phyloP scores from a whole-genome alignment of 257 asterid genomes.

The Jaltomata sinuosa region DNA sequence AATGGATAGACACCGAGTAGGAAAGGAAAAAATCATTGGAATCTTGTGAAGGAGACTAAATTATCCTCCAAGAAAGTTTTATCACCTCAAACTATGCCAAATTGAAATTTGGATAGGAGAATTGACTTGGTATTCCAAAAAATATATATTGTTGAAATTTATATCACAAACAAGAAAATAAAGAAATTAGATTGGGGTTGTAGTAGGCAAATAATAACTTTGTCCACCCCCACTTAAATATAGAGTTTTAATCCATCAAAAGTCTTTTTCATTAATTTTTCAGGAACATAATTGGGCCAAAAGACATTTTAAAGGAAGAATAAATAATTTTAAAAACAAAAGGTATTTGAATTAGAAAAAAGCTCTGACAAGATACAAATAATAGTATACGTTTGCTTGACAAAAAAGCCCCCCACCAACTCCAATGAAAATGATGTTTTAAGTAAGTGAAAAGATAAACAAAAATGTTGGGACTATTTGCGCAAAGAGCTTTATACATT shows the following conservation, averaged over 20 bases:
- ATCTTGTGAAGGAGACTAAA: background rate
- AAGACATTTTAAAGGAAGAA: background rate
- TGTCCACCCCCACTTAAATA: background rate
- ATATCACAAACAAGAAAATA: background rate
- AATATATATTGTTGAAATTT: background rate
- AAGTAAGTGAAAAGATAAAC: background rate
- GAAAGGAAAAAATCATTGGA: background rate
- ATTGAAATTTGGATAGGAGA: background rate
- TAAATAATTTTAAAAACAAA: background rate
- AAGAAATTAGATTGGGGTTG: background rate
- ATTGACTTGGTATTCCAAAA: background rate
- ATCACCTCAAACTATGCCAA: background rate
- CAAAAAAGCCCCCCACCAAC: constrained; percentile 48
- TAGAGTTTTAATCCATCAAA: background rate
- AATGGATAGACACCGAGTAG: background rate
- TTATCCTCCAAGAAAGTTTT: background rate
- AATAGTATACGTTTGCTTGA: background rate
- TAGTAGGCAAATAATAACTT: background rate
- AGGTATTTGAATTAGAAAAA: background rate
- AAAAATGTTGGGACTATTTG: background rate
- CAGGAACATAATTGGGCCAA: background rate
- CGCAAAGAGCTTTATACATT: background rate
- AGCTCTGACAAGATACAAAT: background rate
- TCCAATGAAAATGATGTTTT: constrained; percentile 22
- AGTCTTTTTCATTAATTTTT: background rate